Percentiles rank a stretch among this genome's conserved stretches.
Evolutionary conservation across 116 monocot species (phyloP).

Genomic region (Iris pallida): DNA sequence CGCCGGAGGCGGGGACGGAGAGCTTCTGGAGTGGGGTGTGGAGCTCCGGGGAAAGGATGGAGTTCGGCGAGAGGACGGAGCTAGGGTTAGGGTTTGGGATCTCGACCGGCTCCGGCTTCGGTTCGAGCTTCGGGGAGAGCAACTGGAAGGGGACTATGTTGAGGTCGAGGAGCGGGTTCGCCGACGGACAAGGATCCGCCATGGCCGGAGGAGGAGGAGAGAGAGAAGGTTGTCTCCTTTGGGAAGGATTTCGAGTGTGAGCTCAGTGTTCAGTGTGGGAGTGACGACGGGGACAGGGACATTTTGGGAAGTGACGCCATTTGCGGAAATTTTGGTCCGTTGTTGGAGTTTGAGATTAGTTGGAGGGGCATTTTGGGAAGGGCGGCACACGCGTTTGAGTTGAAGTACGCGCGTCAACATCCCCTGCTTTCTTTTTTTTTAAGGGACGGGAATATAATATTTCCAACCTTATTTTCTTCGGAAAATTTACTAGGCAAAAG

Average conservation of each 20-base stretch:
- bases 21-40: constrained; percentile 2
- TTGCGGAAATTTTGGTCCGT: no score
- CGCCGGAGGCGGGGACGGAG: background rate
- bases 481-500: no score
- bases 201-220: background rate
- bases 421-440: no score
- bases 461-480: no score
- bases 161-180: background rate
- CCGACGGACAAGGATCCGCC: background rate
- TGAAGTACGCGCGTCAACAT: no score
- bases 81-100: constrained; percentile 4
- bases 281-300: no score
- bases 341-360: no score
- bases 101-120: constrained; percentile 2
- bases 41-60: constrained; percentile 2
- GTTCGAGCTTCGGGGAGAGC: constrained; percentile 2
- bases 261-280: no score
- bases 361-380: no score
- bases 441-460: no score
- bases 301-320: no score
- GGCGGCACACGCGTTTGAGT: no score
- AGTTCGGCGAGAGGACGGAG: background rate
- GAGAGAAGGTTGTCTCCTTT: background rate
- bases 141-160: background rate
- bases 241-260: background rate